These are phyloP conservation scores for Candida sp. DNA, from an alignment of 1,139 yeast genomes.

Conservation along the genomic window DNA sequence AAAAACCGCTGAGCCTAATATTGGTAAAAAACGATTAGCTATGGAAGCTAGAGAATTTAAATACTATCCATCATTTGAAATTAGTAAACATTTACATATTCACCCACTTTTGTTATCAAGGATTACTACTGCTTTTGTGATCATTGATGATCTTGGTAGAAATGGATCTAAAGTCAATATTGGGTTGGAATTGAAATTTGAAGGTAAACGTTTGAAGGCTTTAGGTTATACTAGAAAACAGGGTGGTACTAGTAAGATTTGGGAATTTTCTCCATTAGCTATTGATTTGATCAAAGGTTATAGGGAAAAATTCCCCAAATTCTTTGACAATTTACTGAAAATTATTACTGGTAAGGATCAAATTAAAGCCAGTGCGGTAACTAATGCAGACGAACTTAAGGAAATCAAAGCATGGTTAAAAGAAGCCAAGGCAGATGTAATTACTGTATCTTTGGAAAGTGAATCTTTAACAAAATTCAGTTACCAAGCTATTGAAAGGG, in stretches of 20 bases:
- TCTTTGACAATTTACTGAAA: slow-evolving; percentile 45
- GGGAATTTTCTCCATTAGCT: slow-evolving; percentile 86
- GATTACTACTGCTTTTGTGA: slow-evolving; percentile 69
- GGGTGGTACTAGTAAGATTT: slow-evolving; percentile 47
- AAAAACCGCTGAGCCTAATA: slow-evolving; percentile 53
- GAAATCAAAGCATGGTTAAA: slow-evolving; percentile 58
- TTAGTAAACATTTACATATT: slow-evolving; percentile 55
- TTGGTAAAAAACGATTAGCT: slow-evolving; percentile 57
- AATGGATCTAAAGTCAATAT: slow-evolving; percentile 54
- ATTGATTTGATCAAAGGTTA: slow-evolving; percentile 63
- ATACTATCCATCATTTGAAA: slow-evolving; percentile 68
- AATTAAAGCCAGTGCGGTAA: slow-evolving; percentile 15
- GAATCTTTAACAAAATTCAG: slow-evolving; percentile 73
- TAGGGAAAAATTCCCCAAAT: slow-evolving; percentile 53
- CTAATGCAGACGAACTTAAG: slow-evolving; percentile 29
- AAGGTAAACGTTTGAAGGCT: slow-evolving; percentile 75
- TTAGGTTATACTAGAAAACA: slow-evolving; percentile 75
- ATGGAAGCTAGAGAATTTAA: slow-evolving; percentile 53
- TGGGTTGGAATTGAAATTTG: slow-evolving; percentile 86
- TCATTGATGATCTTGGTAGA: slow-evolving; percentile 47
- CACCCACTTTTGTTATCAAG: slow-evolving; percentile 69
- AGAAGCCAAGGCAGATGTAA: slow-evolving; percentile 50
- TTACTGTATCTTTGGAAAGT: slow-evolving; percentile 73
- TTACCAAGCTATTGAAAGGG: slow-evolving; percentile 65
- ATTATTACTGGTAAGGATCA: slow-evolving; percentile 7